A percentile compares a stretch with the other conserved stretches of the same genome.
phyloP scores from a whole-genome alignment of 352 stramenopile species.

The Phytophthora sp. region DNA sequence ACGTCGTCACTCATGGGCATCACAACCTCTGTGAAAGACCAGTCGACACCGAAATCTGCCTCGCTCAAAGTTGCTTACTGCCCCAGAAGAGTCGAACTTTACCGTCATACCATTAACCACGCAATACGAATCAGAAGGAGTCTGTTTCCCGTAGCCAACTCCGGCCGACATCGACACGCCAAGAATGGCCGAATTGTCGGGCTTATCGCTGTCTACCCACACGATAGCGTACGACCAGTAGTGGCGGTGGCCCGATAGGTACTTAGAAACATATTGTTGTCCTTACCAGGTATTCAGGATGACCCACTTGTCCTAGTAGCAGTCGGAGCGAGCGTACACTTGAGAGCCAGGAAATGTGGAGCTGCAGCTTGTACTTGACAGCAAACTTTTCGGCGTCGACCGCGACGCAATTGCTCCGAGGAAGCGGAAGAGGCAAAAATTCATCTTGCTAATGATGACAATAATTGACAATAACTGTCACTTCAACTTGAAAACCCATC shows the following conservation, averaged over 20 bases:
- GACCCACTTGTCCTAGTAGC: constrained; percentile 29
- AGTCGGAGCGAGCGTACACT: constrained; percentile 26
- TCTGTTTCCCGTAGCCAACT: constrained; percentile 29
- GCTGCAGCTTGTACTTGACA: constrained; percentile 18
- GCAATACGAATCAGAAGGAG: constrained; percentile 27
- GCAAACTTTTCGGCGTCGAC: constrained; percentile 11
- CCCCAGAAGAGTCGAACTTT: constrained; percentile 13
- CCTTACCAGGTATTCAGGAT: constrained; percentile 35
- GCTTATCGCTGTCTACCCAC: not conserved
- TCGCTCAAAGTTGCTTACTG: constrained; percentile 5
- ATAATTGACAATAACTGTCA: too few relatives aligned
- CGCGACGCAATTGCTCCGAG: not conserved
- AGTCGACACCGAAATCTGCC: constrained; percentile 3
- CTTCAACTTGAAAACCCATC: too few relatives aligned
- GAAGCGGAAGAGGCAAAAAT: constrained; percentile 11
- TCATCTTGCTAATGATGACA: too few relatives aligned
- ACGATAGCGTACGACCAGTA: constrained; percentile 3
- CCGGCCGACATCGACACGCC: constrained; percentile 3
- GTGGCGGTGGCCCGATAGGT: not conserved
- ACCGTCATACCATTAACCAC: constrained; percentile 2
- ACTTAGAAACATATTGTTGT: constrained; percentile 4
- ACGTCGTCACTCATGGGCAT: constrained; percentile 6
- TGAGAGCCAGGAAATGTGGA: constrained; percentile 20
- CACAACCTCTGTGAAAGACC: constrained; percentile 5
- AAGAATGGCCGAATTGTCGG: not conserved